Evolutionary conservation across 441 rosid species (phyloP).

Genomic region (Breynia disticha): DNA sequence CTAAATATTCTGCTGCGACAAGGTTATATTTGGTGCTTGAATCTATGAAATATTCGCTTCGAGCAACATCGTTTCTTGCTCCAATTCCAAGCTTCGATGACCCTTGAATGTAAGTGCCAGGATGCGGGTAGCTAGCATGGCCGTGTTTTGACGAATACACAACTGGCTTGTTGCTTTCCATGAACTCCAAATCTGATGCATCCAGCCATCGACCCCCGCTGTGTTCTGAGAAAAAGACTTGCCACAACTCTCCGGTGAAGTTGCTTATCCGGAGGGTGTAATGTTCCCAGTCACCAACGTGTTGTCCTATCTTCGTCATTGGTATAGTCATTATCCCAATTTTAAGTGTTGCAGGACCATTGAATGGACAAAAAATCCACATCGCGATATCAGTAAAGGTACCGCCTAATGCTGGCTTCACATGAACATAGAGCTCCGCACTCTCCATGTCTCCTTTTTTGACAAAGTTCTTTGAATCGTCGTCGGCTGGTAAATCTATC

Average conservation of each 20-base stretch:
- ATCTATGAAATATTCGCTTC: slow-evolving; percentile 40
- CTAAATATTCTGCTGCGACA: slow-evolving; percentile 64
- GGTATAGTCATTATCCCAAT: slow-evolving; percentile 41
- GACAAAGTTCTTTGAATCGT: slow-evolving; percentile 21
- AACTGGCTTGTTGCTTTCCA: slow-evolving; percentile 41
- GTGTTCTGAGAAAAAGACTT: slow-evolving; percentile 76
- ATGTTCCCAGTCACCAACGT: slow-evolving; percentile 90
- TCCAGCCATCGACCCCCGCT: slow-evolving; percentile 80
- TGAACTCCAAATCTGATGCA: slow-evolving; percentile 52
- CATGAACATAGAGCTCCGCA: slow-evolving; percentile 61
- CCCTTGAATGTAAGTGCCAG: slow-evolving; percentile 69
- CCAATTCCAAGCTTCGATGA: slow-evolving; percentile 60
- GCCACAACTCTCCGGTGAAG: slow-evolving; percentile 65
- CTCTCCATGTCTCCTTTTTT: slow-evolving; percentile 57
- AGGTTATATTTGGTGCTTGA: slow-evolving; percentile 53
- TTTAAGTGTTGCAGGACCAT: slow-evolving; percentile 81
- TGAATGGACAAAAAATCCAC: slow-evolving; percentile 88
- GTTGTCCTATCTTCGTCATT: slow-evolving; percentile 56
- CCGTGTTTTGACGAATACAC: slow-evolving; percentile 65
- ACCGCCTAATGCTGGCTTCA: slow-evolving; percentile 77
- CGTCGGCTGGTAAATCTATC: slow-evolving; percentile 59
- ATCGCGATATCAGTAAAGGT: slow-evolving; percentile 72
- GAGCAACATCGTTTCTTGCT: slow-evolving; percentile 54
- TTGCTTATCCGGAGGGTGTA: slow-evolving; percentile 74
- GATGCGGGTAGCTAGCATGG: slow-evolving; percentile 66